These are phyloP conservation scores for Cercophora newfieldiana DNA, from an alignment of 495 filamentous ascomycete genomes.

Conservation along the genomic window DNA sequence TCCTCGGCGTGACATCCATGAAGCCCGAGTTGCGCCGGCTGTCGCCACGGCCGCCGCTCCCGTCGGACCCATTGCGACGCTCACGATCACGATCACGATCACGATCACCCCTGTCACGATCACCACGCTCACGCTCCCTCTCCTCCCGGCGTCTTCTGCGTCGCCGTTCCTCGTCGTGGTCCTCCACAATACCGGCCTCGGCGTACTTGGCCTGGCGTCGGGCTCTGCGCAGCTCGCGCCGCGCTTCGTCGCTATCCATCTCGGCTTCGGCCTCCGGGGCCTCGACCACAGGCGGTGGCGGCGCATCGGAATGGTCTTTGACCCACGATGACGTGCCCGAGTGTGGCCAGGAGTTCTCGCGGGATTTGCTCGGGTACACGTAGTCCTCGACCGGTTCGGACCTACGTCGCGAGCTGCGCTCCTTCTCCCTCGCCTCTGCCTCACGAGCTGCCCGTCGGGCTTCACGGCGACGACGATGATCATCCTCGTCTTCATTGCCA, in stretches of 20 bases:
- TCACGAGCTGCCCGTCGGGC: slow-evolving; percentile 45
- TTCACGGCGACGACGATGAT: slow-evolving; percentile 51
- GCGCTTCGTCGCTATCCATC: slow-evolving; percentile 46
- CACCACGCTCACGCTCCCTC: slow-evolving; percentile 25
- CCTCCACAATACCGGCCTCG: slow-evolving; percentile 38
- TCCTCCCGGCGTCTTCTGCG: slow-evolving; percentile 49
- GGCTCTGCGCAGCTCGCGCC: slow-evolving; percentile 45
- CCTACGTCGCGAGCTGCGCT: slow-evolving; percentile 26
- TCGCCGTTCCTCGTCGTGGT: slow-evolving; percentile 47
- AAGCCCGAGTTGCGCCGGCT: slow-evolving; percentile 41
- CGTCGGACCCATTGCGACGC: slow-evolving; percentile 40
- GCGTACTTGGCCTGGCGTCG: slow-evolving; percentile 47
- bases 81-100: slow-evolving; percentile 23
- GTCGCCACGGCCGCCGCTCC: slow-evolving; percentile 43
- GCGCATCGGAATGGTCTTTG: slow-evolving; percentile 59
- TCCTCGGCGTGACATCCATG: slow-evolving; percentile 48
- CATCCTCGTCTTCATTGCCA: slow-evolving; percentile 45
- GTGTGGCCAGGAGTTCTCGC: slow-evolving; percentile 52
- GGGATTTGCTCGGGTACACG: slow-evolving; percentile 47
- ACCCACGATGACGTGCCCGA: slow-evolving; percentile 60
- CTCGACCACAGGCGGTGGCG: slow-evolving; percentile 48
- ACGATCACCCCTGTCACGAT: neutral
- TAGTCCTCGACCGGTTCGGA: slow-evolving; percentile 43
- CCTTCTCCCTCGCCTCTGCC: slow-evolving; percentile 23
- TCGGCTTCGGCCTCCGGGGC: slow-evolving; percentile 26